phyloP scores from a whole-genome alignment of 345 rosid species.

The Rhodamnia argentea region DNA sequence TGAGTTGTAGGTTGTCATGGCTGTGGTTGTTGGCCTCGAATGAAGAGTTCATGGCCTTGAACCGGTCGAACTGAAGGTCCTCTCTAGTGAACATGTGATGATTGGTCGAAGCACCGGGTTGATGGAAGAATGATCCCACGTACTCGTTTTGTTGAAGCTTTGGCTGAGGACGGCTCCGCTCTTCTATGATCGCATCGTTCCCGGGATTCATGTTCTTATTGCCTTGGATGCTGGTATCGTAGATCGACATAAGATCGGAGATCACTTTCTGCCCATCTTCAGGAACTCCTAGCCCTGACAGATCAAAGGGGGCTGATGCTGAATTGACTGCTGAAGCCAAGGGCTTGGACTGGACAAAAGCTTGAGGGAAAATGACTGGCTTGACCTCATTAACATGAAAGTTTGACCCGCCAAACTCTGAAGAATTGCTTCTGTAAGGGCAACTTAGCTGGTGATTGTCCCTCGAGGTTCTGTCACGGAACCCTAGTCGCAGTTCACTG shows the following conservation, averaged over 20 bases:
- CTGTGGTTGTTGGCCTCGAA: slow-evolving; percentile 1
- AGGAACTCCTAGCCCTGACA: slow-evolving; percentile 69
- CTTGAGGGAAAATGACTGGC: slow-evolving; percentile 53
- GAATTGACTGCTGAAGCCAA: slow-evolving; percentile 20
- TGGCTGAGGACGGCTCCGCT: slow-evolving; percentile 29
- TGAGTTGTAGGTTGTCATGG: slow-evolving; percentile 29
- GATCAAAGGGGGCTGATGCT: slow-evolving; percentile 36
- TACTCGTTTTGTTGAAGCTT: slow-evolving; percentile 41
- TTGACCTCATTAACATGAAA: slow-evolving; percentile 71
- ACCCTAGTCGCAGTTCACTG: slow-evolving; percentile 49
- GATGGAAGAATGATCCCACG: slow-evolving; percentile 49
- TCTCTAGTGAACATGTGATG: slow-evolving; percentile 43
- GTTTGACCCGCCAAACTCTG: slow-evolving; percentile 46
- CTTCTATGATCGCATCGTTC: slow-evolving; percentile 23
- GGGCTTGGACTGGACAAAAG: slow-evolving; percentile 42
- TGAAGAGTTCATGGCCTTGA: slow-evolving; percentile 29
- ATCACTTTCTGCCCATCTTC: slow-evolving; percentile 94
- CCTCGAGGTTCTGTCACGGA: slow-evolving; percentile 53
- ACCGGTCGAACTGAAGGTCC: slow-evolving; percentile 33
- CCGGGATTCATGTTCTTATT: slow-evolving; percentile 23
- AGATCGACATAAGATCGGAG: slow-evolving; percentile 72
- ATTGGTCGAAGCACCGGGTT: slow-evolving; percentile 31
- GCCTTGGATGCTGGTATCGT: slow-evolving; percentile 51
- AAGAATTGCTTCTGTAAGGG: slow-evolving; percentile 28
- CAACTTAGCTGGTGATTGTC: slow-evolving; percentile 79